A percentile compares a stretch with the other conserved stretches of the same genome.
phyloP scores from a whole-genome alignment of 441 rosid species.

The Corymbia calophylla region DNA sequence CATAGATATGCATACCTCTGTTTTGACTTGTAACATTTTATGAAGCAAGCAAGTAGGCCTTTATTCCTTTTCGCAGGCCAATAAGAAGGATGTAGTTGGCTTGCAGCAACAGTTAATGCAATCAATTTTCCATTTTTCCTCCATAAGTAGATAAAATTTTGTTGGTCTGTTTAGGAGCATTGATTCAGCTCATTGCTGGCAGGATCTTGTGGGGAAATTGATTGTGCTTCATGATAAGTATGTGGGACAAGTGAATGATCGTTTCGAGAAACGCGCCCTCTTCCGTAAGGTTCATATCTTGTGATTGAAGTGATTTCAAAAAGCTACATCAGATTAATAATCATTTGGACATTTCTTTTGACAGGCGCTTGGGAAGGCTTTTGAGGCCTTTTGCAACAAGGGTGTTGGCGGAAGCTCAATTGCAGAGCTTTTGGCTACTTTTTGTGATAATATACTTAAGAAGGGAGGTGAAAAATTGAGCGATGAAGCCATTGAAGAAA shows the following conservation, averaged over 20 bases:
- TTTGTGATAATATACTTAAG: background rate
- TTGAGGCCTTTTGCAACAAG: background rate
- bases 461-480: background rate
- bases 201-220: constrained; percentile 40
- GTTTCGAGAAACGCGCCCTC: constrained; percentile 34
- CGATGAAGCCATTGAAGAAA: background rate
- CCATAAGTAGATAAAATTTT: background rate
- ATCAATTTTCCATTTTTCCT: background rate
- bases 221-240: constrained; percentile 41
- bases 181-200: constrained; percentile 4
- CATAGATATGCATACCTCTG: background rate
- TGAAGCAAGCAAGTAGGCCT: background rate
- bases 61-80: constrained; percentile 30
- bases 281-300: constrained; percentile 35
- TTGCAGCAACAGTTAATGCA: constrained; percentile 34
- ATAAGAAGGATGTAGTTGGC: constrained; percentile 59
- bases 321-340: background rate
- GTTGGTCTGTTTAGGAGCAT: constrained; percentile 2
- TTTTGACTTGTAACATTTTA: background rate
- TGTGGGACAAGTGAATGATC: constrained; percentile 32
- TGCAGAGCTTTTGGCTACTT: background rate
- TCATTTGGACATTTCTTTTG: background rate
- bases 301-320: background rate
- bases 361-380: background rate
- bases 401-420: background rate